Base-by-base conservation (phyloP, 2,329 filamentous ascomycete species). In the Xylaria sp. region DNA sequence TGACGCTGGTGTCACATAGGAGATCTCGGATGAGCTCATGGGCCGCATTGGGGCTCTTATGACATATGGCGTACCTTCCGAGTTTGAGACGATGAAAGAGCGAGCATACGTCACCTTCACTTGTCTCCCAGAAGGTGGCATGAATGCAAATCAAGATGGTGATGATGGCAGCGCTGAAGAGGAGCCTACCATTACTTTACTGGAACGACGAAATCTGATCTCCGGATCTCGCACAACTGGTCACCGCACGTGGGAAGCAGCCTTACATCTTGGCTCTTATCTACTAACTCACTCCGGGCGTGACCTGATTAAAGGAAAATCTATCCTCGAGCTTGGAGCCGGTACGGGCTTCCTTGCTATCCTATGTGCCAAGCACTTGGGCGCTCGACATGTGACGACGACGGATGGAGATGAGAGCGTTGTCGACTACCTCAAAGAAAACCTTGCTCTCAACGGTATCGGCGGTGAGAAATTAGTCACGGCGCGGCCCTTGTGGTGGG, bases 171-270 rank as follows among this genome's bases (percentile, higher is more conserved):
- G 35, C 49, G 19, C 67, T 64, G 46, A 72, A 66, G 44, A 73
- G 67, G 65, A 75, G 73, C 54, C 76, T 69, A 66, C 79, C 67
- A 48, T 88, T 67, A 82, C 85, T 65, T 75, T 88, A 56, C 74
- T 87, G 63, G 80, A 88, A 75, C 74, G 79, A 74, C 75, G 85
- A 70, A 76, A 83, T 71, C 70, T 86, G 19, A 79, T 87, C 49
- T 81, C 80, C 11, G 81, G 84, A 4, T 84, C 83, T 5, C 83
- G 85, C 9, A 88, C 85, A 1, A 90, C 88, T 0, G 88, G 88
- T 0, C 84, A 87, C 49, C 82, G 88, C 37, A 91, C 88, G 2
- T 90, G 88, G 88, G 88, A 90, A 74, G 88, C 86, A 4, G 85
- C 87, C 6, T 76, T 90, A 3, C 84, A 89, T 67, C 81, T 90